These are phyloP conservation scores for Lycium ferocissimum DNA, from an alignment of 257 asterid species.

Conservation along the genomic window DNA sequence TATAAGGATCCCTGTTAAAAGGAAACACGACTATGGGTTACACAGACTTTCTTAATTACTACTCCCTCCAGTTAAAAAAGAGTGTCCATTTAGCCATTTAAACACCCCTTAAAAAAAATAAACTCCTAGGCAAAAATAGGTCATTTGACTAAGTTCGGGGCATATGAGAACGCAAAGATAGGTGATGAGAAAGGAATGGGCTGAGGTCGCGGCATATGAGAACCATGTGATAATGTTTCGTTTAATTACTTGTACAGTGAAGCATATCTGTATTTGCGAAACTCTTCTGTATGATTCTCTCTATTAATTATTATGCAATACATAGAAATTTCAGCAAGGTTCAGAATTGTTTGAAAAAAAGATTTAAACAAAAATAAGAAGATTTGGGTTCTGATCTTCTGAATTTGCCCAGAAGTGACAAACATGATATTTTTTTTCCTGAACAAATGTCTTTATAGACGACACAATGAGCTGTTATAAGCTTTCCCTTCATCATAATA, in stretches of 20 bases:
- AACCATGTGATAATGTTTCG: conserved; percentile 12
- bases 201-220: background rate
- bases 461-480: background rate
- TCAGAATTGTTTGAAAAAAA: background rate
- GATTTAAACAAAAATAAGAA: background rate
- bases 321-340: background rate
- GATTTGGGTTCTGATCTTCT: background rate
- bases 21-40: background rate
- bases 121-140: too few species aligned
- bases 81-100: background rate
- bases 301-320: background rate
- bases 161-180: too few species aligned
- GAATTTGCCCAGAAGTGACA: background rate
- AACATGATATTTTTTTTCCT: background rate
- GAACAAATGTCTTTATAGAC: background rate
- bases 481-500: background rate
- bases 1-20: background rate
- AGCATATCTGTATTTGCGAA: background rate
- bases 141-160: too few species aligned
- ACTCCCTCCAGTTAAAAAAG: too few species aligned
- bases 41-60: background rate
- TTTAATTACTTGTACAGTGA: background rate
- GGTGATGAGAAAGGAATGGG: background rate
- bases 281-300: background rate
- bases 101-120: too few species aligned